Percentiles rank a stretch among this genome's conserved stretches.
phyloP scores from a whole-genome alignment of 305 asterid species.

The Ilex paraguariensis region DNA sequence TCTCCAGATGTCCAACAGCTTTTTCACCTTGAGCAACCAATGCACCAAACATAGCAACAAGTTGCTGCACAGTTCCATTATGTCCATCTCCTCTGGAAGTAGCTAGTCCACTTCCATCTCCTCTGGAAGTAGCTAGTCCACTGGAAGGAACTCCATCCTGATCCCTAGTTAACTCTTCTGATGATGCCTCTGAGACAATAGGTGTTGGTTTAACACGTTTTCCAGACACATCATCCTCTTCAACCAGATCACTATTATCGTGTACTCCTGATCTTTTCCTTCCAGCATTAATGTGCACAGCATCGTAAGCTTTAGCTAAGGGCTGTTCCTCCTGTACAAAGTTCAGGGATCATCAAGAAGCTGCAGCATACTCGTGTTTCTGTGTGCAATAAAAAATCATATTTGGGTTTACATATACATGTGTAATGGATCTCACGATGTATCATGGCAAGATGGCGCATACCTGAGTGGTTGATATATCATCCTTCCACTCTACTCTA shows the following conservation, averaged over 20 bases:
- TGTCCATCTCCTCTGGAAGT: slow-evolving; percentile 47
- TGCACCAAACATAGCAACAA: slow-evolving; percentile 90
- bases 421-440: too few species aligned
- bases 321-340: slow-evolving; percentile 66
- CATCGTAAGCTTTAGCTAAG: slow-evolving; percentile 26
- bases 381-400: slow-evolving; percentile 9
- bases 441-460: slow-evolving; percentile 3
- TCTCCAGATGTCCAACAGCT: slow-evolving; percentile 73
- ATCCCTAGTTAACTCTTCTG: slow-evolving; percentile 36
- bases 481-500: slow-evolving; percentile 36
- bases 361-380: too few species aligned
- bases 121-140: slow-evolving; percentile 32
- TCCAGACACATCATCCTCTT: slow-evolving; percentile 44
- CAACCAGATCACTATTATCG: slow-evolving; percentile 36
- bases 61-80: slow-evolving; percentile 90
- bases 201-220: slow-evolving; percentile 65
- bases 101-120: slow-evolving; percentile 39
- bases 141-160: slow-evolving; percentile 37
- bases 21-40: slow-evolving; percentile 98
- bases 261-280: slow-evolving; percentile 64
- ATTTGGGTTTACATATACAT: too few species aligned
- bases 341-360: slow-evolving; percentile 13
- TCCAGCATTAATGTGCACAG: slow-evolving; percentile 35
- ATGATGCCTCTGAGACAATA: slow-evolving; percentile 42
- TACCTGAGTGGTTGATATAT: slow-evolving; percentile 46